Conservation (phyloP, 2,329 filamentous ascomycete species). For the Stachybotrys chlorohalonatus region DNA sequence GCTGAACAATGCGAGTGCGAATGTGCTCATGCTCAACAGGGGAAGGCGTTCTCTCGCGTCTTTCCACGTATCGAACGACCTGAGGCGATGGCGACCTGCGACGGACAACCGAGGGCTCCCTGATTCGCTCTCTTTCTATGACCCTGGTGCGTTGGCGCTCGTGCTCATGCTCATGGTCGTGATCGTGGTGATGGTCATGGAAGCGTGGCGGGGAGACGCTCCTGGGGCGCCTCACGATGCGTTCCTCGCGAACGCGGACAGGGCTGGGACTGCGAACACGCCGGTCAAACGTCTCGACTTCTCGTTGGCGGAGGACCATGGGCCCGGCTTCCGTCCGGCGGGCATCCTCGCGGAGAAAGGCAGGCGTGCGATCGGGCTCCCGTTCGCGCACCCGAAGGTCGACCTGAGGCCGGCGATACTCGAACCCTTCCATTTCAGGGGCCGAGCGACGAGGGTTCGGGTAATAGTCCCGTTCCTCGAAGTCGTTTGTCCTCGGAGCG, state of each 20-base stretch:
- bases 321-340: constrained; percentile 39
- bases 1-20: constrained; percentile 39
- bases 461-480: constrained; percentile 38
- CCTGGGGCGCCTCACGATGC: constrained; percentile 31
- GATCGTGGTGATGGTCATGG: constrained; percentile 7
- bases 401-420: constrained; percentile 19
- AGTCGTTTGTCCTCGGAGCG: constrained; percentile 22
- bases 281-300: constrained; percentile 46
- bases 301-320: constrained; percentile 44
- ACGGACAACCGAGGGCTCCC: constrained; percentile 26
- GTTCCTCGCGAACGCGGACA: constrained; percentile 30
- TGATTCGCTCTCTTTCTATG: constrained; percentile 28
- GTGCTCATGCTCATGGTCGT: constrained; percentile 20
- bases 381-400: constrained; percentile 33
- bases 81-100: constrained; percentile 27
- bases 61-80: constrained; percentile 31
- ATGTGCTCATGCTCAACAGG: constrained; percentile 35
- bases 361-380: constrained; percentile 33
- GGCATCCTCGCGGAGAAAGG: constrained; percentile 42
- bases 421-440: constrained; percentile 25
- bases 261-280: constrained; percentile 35
- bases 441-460: constrained; percentile 23
- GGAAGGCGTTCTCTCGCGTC: constrained; percentile 25
- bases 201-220: constrained; percentile 29
- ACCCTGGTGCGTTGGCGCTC: constrained; percentile 26